These are phyloP conservation scores for Eleusine indica DNA, from an alignment of 176 grass and related monocot species.

Conservation along the genomic window DNA sequence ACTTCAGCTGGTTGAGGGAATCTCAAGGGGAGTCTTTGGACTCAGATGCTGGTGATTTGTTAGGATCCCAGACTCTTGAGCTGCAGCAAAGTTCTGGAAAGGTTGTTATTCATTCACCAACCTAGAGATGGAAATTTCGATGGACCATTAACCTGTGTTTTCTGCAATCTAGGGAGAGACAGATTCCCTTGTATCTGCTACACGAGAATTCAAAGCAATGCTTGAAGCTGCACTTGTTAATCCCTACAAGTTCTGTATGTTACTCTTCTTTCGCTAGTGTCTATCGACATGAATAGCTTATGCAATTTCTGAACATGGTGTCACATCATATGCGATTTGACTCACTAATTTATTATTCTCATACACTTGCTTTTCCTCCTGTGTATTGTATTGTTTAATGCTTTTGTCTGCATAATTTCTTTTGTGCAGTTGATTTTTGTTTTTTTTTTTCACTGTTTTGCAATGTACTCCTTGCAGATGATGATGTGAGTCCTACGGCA, in stretches of 20 bases:
- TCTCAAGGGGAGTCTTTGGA: constrained; percentile 43
- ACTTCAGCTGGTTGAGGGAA: constrained; percentile 60
- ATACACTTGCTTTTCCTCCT: neutral
- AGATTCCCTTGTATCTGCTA: constrained; percentile 55
- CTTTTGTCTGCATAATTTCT: neutral
- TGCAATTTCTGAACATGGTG: neutral
- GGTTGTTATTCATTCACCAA: constrained; percentile 28
- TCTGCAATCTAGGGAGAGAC: constrained; percentile 46
- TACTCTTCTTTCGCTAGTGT: neutral
- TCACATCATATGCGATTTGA: neutral
- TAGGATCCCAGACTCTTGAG: constrained; percentile 29
- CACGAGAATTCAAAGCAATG: constrained; percentile 83
- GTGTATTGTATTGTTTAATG: neutral
- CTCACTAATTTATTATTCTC: neutral
- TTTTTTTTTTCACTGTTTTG: constrained; percentile 17
- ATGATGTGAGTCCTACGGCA: constrained; percentile 44
- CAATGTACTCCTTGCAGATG: constrained; percentile 41
- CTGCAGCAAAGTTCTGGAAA: constrained; percentile 45
- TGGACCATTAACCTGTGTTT: constrained; percentile 11
- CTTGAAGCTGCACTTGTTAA: constrained; percentile 80
- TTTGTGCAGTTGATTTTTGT: neutral
- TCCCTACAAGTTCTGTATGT: constrained; percentile 82
- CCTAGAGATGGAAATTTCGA: neutral
- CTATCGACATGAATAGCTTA: neutral
- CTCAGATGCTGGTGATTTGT: constrained; percentile 49